phyloP scores from a whole-genome alignment of 768 basidiomycete species.

The Termitomyces heimii region DNA sequence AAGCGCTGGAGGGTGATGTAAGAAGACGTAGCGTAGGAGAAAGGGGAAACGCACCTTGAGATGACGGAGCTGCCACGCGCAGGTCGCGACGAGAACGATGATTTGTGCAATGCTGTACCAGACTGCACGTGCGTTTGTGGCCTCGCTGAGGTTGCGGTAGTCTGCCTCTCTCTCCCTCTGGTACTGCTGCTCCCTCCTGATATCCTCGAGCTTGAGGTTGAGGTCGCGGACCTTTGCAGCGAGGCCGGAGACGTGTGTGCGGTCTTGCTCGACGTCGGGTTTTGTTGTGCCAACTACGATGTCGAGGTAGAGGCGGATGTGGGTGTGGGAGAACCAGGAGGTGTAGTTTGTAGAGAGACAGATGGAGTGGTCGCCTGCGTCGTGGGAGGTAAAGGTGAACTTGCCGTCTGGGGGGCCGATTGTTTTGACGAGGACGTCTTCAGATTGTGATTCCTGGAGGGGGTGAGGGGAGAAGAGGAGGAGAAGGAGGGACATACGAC shows the following conservation, averaged over 20 bases:
- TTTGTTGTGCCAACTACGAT: slow-evolving; percentile 87
- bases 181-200: slow-evolving; percentile 94
- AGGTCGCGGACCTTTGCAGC: slow-evolving; percentile 84
- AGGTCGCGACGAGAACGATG: slow-evolving; percentile 74
- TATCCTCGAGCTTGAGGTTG: slow-evolving; percentile 89
- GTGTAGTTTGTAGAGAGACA: slow-evolving; percentile 93
- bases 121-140: slow-evolving; percentile 86
- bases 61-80: slow-evolving; percentile 91
- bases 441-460: slow-evolving; percentile 78
- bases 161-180: slow-evolving; percentile 93
- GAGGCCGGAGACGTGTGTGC: slow-evolving; percentile 77
- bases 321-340: slow-evolving; percentile 79
- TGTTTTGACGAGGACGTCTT: slow-evolving; percentile 80
- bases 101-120: slow-evolving; percentile 95
- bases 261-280: slow-evolving; percentile 82
- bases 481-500: slow-evolving; percentile 48
- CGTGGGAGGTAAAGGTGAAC: slow-evolving; percentile 98
- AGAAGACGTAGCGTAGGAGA: not conserved
- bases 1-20: slow-evolving; percentile 46
- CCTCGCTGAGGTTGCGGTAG: slow-evolving; percentile 84
- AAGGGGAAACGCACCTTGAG: slow-evolving; percentile 52
- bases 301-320: slow-evolving; percentile 93
- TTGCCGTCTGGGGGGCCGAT: slow-evolving; percentile 86
- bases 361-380: slow-evolving; percentile 94
- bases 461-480: not conserved